phyloP scores from a whole-genome alignment of 75 land plant species.

The Cryptomeria japonica region DNA sequence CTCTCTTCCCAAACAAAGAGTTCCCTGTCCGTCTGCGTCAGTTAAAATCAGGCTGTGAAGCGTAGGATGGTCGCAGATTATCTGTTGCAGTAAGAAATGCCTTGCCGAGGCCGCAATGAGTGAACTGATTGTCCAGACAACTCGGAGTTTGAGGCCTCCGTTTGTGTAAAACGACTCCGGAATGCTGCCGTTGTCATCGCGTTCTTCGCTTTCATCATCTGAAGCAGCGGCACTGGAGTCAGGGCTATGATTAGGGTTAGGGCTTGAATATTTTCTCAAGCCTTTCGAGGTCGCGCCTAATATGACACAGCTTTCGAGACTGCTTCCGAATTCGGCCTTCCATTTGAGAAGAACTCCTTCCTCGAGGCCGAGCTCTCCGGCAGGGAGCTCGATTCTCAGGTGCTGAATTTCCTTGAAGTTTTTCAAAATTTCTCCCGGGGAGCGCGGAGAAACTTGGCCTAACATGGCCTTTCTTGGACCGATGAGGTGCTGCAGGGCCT shows the following conservation, averaged over 20 bases:
- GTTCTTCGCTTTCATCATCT: background rate
- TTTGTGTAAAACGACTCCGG: conserved; percentile 54
- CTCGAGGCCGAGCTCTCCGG: conserved; percentile 33
- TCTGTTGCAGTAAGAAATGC: conserved; percentile 63
- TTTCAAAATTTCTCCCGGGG: conserved; percentile 50
- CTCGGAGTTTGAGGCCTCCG: conserved; percentile 60
- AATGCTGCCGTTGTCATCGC: conserved; percentile 33
- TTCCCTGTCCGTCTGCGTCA: conserved; percentile 64
- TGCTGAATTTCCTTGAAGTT: conserved; percentile 26
- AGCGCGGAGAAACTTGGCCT: conserved; percentile 41
- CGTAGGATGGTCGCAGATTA: conserved; percentile 45
- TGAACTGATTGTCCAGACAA: conserved; percentile 57
- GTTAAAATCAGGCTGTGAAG: conserved; percentile 47
- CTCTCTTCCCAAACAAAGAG: conserved; percentile 42
- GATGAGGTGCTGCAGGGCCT: conserved; percentile 41
- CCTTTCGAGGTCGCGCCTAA: conserved; percentile 31
- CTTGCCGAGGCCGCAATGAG: conserved; percentile 53
- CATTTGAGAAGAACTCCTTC: conserved; percentile 50
- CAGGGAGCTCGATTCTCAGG: conserved; percentile 36
- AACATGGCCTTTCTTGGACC: conserved; percentile 11
- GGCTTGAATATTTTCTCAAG: background rate
- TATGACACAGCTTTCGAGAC: conserved; percentile 45
- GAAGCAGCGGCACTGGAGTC: background rate
- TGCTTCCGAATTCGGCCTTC: conserved; percentile 59
- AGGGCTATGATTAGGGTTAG: background rate